phyloP scores from a whole-genome alignment of 2,329 filamentous ascomycete species.

The Aspergillus fischeri region DNA sequence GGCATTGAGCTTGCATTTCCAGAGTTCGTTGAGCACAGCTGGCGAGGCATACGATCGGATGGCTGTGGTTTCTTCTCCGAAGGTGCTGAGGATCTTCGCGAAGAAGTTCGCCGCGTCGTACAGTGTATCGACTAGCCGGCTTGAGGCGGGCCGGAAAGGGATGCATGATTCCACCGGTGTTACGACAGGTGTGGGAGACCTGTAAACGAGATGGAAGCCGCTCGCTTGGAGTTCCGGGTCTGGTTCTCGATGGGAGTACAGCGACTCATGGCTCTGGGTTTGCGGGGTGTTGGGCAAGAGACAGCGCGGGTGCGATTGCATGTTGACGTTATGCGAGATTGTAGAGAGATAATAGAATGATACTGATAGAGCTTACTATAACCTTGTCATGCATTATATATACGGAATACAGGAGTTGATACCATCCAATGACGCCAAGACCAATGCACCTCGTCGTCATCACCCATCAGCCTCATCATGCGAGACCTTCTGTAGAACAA shows the following conservation, averaged over 20 bases:
- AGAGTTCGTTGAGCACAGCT: constrained; percentile 2
- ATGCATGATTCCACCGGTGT: background rate
- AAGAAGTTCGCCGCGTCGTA: constrained; percentile 17
- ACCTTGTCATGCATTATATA: background rate
- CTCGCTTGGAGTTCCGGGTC: background rate
- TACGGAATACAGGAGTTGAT: background rate
- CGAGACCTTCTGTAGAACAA: background rate
- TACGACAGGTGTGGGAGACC: background rate
- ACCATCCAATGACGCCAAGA: background rate
- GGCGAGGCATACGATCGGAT: background rate
- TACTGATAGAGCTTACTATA: too few relatives aligned
- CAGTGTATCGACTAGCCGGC: constrained; percentile 10
- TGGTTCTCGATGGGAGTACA: background rate
- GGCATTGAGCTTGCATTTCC: constrained; percentile 3
- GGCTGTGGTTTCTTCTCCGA: constrained; percentile 2
- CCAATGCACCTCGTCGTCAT: background rate
- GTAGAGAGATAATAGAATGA: background rate
- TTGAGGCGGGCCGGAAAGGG: constrained; percentile 11
- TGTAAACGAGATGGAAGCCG: background rate
- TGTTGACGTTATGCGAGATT: background rate
- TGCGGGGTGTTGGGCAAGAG: background rate
- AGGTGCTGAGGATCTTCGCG: constrained; percentile 10
- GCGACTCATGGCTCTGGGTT: background rate
- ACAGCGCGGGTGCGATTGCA: background rate
- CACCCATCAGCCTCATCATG: background rate